Conservation (phyloP, 1,139 yeast species). For the Geotrichum bryndzae region DNA sequence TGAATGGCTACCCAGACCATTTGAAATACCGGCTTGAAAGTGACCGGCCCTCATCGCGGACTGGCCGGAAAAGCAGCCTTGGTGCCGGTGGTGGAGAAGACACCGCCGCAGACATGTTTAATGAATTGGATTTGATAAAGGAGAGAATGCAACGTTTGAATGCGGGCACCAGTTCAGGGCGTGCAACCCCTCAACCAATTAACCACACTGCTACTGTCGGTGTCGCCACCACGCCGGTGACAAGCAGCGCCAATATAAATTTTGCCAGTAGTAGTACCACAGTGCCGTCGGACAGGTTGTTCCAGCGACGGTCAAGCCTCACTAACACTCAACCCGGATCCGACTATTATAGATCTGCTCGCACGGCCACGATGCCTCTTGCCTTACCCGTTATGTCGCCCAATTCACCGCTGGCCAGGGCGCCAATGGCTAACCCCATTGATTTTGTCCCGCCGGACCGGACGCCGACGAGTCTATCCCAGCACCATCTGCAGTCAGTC, state of each 20-base stretch:
- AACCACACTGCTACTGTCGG: not conserved
- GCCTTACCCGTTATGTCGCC: too few species aligned
- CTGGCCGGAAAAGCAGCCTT: not conserved
- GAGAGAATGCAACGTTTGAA: constrained; percentile 17
- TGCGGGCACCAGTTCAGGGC: not conserved
- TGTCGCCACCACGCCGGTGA: too few species aligned
- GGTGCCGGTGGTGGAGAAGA: not conserved
- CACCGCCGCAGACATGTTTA: constrained; percentile 14
- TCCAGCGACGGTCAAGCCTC: not conserved
- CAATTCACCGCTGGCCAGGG: not conserved
- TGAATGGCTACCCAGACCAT: not conserved
- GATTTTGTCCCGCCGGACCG: not conserved
- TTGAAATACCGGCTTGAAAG: not conserved
- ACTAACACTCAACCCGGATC: not conserved
- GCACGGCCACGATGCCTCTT: not conserved
- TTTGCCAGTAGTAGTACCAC: not conserved
- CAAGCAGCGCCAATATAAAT: too few species aligned
- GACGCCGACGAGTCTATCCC: constrained; percentile 21
- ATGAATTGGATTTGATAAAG: constrained; percentile 18
- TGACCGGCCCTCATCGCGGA: not conserved
- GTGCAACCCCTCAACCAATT: not conserved
- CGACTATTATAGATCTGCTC: not conserved
- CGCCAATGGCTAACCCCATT: not conserved
- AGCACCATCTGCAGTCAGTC: constrained; percentile 24
- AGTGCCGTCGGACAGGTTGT: not conserved